Evolutionary conservation across 768 basidiomycete genomes (phyloP).

Genomic region (Pleurotus platypus): DNA sequence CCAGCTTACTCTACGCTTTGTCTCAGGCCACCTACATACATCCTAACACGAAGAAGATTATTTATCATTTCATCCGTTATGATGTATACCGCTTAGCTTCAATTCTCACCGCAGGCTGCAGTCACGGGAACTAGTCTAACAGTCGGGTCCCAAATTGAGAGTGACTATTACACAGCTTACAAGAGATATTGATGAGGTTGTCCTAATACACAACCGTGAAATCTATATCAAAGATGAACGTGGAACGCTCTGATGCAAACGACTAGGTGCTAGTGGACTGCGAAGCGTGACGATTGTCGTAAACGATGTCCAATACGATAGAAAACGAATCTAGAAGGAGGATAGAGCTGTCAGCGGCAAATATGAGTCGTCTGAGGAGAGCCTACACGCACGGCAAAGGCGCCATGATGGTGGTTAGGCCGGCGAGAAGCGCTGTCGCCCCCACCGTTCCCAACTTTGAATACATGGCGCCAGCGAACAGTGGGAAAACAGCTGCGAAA

Average conservation of each 20-base stretch:
- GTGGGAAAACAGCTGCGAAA: slow-evolving; percentile 62
- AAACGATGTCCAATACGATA: slow-evolving; percentile 41
- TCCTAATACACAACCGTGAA: too few species aligned
- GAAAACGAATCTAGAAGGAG: slow-evolving; percentile 38
- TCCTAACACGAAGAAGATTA: too few species aligned
- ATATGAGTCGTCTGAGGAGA: background rate
- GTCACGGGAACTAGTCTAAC: too few species aligned
- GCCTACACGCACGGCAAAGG: slow-evolving; percentile 51
- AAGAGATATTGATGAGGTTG: too few species aligned
- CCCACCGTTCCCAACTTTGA: slow-evolving; percentile 64
- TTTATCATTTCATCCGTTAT: too few species aligned
- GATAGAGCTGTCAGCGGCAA: background rate
- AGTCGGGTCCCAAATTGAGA: too few species aligned
- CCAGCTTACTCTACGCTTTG: too few species aligned
- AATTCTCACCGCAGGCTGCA: too few species aligned
- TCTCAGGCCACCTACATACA: too few species aligned
- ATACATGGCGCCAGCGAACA: slow-evolving; percentile 68
- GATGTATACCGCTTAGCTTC: too few species aligned
- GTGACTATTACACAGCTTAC: too few species aligned
- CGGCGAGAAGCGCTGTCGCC: slow-evolving; percentile 68
- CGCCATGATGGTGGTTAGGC: slow-evolving; percentile 55
- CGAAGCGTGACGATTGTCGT: slow-evolving; percentile 40
- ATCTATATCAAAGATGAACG: background rate
- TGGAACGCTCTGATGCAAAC: background rate
- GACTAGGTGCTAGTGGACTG: slow-evolving; percentile 10